A percentile compares a stretch with the other conserved stretches of the same genome.
These are phyloP conservation scores for Phoenix dactylifera DNA, from an alignment of 176 grass and related monocot species.

Conservation along the genomic window DNA sequence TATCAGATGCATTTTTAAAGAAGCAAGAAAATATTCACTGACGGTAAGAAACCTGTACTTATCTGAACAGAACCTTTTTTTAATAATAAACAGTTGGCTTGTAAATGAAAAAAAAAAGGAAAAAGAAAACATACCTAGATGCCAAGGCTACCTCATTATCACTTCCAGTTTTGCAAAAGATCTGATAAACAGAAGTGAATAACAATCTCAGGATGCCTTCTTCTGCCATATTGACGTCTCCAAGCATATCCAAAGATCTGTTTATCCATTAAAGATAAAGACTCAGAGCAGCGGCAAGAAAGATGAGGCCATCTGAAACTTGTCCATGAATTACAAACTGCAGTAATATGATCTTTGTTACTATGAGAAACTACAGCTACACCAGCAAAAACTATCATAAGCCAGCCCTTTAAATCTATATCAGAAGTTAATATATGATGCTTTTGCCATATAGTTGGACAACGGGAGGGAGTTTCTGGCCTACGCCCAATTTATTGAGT, in stretches of 20 bases:
- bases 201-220: slow-evolving; percentile 83
- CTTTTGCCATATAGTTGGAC: too few species aligned
- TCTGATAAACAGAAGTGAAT: slow-evolving; percentile 61
- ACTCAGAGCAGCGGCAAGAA: slow-evolving; percentile 1
- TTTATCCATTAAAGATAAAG: slow-evolving; percentile 16
- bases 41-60: too few species aligned
- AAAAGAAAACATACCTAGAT: slow-evolving; percentile 55
- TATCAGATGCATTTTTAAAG: too few species aligned
- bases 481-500: too few species aligned
- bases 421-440: too few species aligned
- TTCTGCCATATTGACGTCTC: slow-evolving; percentile 83
- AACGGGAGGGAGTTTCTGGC: too few species aligned
- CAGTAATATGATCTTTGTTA: too few species aligned
- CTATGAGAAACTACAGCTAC: too few species aligned
- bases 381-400: neutral
- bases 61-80: too few species aligned
- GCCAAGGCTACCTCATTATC: slow-evolving; percentile 54
- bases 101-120: too few species aligned
- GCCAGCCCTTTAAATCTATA: neutral
- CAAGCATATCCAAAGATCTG: slow-evolving; percentile 85
- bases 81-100: too few species aligned
- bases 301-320: slow-evolving; percentile 15
- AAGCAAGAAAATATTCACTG: too few species aligned
- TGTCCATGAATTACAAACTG: slow-evolving; percentile 3
- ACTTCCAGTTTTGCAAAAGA: slow-evolving; percentile 48